These are phyloP conservation scores for Glebionis coronaria DNA, from an alignment of 129 eudicot genomes.

Conservation along the genomic window DNA sequence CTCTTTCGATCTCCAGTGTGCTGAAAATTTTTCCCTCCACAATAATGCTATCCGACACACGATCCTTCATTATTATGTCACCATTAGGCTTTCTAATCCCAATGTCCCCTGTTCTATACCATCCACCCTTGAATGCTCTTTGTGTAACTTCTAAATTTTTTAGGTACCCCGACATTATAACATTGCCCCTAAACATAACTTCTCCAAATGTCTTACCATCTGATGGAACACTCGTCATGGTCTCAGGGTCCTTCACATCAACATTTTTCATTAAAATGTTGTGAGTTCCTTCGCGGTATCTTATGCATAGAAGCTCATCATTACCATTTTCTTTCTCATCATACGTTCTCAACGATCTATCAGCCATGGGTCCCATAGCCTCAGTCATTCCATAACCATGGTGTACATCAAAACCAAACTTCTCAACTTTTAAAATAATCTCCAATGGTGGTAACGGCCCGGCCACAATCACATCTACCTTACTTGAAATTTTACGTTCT, in stretches of 20 bases:
- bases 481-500: conserved; percentile 16
- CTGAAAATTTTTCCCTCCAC: conserved; percentile 43
- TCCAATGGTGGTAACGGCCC: conserved; percentile 45
- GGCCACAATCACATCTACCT: conserved; percentile 50
- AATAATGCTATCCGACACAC: conserved; percentile 34
- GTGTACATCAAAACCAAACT: conserved; percentile 38
- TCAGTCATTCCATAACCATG: conserved; percentile 72
- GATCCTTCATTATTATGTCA: conserved; percentile 47
- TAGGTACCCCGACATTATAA: conserved; percentile 63
- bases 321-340: neutral
- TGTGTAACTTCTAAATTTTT: conserved; percentile 32
- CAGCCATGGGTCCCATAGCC: conserved; percentile 46
- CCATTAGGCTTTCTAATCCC: conserved; percentile 47
- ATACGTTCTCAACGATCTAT: neutral
- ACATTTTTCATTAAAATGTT: conserved; percentile 48
- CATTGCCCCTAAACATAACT: conserved; percentile 56
- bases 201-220: conserved; percentile 76
- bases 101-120: conserved; percentile 64
- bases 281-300: conserved; percentile 35
- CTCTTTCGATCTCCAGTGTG: conserved; percentile 53
- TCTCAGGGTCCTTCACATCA: conserved; percentile 50
- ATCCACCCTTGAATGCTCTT: conserved; percentile 47
- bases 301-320: conserved; percentile 2
- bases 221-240: conserved; percentile 48
- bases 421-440: conserved; percentile 27